Base-by-base conservation (phyloP, 805 yeast species). In the Ogataea philodendri region DNA sequence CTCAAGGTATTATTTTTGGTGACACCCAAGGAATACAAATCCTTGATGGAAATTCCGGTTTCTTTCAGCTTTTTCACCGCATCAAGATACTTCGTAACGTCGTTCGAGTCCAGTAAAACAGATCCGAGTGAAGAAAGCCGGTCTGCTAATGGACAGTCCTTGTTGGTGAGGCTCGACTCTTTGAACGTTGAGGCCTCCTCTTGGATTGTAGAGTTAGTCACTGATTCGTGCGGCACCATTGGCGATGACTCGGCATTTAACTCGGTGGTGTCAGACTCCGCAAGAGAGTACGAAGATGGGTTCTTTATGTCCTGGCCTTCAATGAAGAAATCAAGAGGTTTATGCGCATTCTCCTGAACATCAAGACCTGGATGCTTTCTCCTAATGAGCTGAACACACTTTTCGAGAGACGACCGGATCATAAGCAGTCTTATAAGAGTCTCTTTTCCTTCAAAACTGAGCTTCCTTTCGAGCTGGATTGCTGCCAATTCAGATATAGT, bases 361-460 rank as follows among this genome's bases (percentile, higher is more conserved):
- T 37, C 46, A 14, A 26, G 14, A 3, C 31, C 26, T 2, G 46
- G 37, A 15, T 26, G 37, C 19, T 33, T 44, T 1, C 46, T 38
- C 22, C 48, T 44, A 9, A 61, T 45, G 28, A 63, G 42, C 17
- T 65, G 65, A 16, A 73, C 42, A 1, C 76, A 77, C 50, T 81
- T 80, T 26, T 73, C 74, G 37, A 87, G 65, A 7, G 86, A 79
- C 11, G 82, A 75, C 50, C 83, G 88, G 48, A 86, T 65, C 38
- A 81, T 75, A 30, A 81, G 69, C 39, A 85, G 69, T 45, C 89
- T 66, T 20, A 87, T 65, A 26, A 86, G 62, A 13, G 83, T 71
- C 54, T 87, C 95, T 55, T 84, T 84, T 22, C 88, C 94, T 46
- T 80, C 79, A 9, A 76, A 43, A 15, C 73, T 77, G 44, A 86